Conservation (phyloP, 192 early-diverging fungal species). For the Linnemannia elongata region DNA sequence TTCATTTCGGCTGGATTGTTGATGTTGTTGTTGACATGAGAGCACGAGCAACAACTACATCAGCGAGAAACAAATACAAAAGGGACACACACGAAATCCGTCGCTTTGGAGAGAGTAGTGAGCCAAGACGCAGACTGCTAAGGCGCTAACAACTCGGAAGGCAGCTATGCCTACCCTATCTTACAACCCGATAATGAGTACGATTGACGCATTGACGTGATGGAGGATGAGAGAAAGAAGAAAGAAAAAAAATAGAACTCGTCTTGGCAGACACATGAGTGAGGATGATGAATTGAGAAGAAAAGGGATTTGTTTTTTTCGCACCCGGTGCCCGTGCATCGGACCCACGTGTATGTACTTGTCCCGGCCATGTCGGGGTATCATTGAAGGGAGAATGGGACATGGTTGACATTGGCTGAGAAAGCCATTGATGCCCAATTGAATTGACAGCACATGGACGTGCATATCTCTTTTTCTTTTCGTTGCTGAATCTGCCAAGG, state of each 20-base stretch:
- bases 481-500: too few relatives aligned
- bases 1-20: neutral
- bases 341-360: neutral
- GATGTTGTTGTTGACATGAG: neutral
- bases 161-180: neutral
- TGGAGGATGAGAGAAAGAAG: neutral
- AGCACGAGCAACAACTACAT: neutral
- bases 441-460: neutral
- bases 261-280: slow-evolving; percentile 31
- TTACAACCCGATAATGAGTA: neutral
- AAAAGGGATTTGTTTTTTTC: neutral
- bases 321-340: neutral
- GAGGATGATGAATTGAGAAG: neutral
- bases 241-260: neutral
- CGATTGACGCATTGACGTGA: neutral
- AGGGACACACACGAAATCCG: neutral
- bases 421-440: neutral
- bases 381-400: neutral
- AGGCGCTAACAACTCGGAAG: neutral
- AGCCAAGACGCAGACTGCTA: neutral
- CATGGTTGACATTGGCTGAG: neutral
- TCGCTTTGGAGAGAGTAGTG: neutral
- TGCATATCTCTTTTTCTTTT: neutral
- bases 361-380: neutral
- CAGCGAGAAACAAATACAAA: neutral